A percentile compares a stretch with the other conserved stretches of the same genome.
Conservation (phyloP, 495 filamentous ascomycete species). For the Aspergillus avenaceus region DNA sequence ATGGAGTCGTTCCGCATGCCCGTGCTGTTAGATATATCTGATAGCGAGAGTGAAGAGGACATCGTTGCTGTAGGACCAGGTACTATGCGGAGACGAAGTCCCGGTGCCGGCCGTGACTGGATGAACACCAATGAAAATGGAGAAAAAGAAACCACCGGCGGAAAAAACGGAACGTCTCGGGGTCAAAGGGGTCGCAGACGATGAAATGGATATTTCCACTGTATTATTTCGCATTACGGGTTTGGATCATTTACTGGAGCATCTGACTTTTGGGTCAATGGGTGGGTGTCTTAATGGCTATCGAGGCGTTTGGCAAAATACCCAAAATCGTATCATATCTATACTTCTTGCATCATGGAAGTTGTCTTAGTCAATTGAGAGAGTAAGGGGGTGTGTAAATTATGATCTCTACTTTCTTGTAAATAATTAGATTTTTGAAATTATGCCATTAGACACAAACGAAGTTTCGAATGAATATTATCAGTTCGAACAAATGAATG, state of each 20-base stretch:
- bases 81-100: conserved; percentile 74
- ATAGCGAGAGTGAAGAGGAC: conserved; percentile 79
- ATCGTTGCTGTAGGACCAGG: conserved; percentile 80
- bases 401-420: too few species aligned
- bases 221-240: background rate
- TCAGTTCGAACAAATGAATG: background rate
- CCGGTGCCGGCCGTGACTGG: conserved; percentile 48
- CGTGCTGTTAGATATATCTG: conserved; percentile 75
- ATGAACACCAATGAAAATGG: conserved; percentile 37
- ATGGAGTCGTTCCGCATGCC: conserved; percentile 76
- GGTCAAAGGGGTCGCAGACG: conserved; percentile 17
- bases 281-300: background rate
- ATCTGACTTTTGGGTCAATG: background rate
- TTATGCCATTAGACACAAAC: too few species aligned
- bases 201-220: conserved; percentile 5
- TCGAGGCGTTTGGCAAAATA: background rate
- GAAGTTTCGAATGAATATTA: too few species aligned
- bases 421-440: too few species aligned
- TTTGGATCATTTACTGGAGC: conserved; percentile 2
- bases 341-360: background rate
- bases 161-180: conserved; percentile 24
- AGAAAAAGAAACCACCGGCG: conserved; percentile 24
- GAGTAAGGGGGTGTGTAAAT: too few species aligned
- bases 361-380: too few species aligned
- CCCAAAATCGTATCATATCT: background rate